A percentile compares a stretch with the other conserved stretches of the same genome.
Conservation (phyloP, 2,329 filamentous ascomycete genomes). For the Penicillium hesseltinei region DNA sequence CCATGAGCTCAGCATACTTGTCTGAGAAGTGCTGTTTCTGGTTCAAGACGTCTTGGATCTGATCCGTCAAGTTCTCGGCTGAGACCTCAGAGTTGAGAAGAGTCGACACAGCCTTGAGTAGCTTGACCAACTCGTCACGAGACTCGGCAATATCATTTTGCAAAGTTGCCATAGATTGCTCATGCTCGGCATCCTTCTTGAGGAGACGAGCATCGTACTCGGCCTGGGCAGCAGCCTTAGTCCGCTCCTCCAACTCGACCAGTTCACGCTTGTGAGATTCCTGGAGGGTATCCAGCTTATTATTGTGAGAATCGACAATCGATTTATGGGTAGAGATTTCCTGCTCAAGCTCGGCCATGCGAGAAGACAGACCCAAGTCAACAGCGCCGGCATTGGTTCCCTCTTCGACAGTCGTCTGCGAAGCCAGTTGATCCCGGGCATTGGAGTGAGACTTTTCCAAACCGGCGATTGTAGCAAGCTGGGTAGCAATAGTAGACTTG, state of each 20-base stretch:
- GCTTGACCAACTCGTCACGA: slow-evolving; percentile 64
- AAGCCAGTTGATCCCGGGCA: slow-evolving; percentile 66
- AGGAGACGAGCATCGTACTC: slow-evolving; percentile 37
- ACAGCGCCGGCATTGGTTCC: slow-evolving; percentile 52
- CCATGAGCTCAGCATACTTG: slow-evolving; percentile 44
- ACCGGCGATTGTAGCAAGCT: slow-evolving; percentile 67
- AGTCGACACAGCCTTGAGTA: slow-evolving; percentile 59
- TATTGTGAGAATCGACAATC: slow-evolving; percentile 54
- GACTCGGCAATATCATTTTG: slow-evolving; percentile 64
- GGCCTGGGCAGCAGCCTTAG: slow-evolving; percentile 37
- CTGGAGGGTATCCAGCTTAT: slow-evolving; percentile 53
- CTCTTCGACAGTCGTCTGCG: slow-evolving; percentile 61
- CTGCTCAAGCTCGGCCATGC: slow-evolving; percentile 56
- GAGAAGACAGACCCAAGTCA: slow-evolving; percentile 33
- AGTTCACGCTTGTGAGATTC: slow-evolving; percentile 51
- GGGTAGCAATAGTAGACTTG: slow-evolving; percentile 68
- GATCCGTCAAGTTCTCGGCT: slow-evolving; percentile 59
- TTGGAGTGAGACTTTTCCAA: slow-evolving; percentile 70
- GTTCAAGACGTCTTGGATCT: slow-evolving; percentile 55
- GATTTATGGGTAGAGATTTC: slow-evolving; percentile 58
- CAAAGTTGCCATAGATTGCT: slow-evolving; percentile 57
- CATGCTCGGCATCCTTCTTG: slow-evolving; percentile 60
- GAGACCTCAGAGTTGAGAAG: slow-evolving; percentile 50
- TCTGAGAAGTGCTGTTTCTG: slow-evolving; percentile 45
- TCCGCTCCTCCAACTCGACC: slow-evolving; percentile 39